Conservation (phyloP, 2,329 filamentous ascomycete species). For the Beauveria rudraprayagi region DNA sequence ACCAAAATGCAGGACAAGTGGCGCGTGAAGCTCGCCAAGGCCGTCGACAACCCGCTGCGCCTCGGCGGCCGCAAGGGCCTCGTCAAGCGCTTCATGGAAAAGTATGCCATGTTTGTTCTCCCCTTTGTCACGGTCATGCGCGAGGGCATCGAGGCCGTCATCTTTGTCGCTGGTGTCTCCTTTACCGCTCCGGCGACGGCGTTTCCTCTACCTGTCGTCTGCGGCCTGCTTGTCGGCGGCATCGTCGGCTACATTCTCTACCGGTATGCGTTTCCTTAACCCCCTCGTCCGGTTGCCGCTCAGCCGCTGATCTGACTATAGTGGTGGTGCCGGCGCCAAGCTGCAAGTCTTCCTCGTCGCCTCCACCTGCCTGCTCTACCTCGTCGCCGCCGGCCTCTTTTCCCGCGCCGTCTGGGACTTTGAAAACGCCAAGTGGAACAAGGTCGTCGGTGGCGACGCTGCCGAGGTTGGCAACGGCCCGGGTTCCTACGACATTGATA, state of each 20-base stretch:
- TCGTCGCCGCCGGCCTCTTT: constrained; percentile 76
- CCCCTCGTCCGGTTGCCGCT: no score
- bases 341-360: constrained; percentile 70
- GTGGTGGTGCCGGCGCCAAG: constrained; percentile 34
- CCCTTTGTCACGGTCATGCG: constrained; percentile 83
- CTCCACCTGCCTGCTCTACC: constrained; percentile 76
- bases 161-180: constrained; percentile 80
- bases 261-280: constrained; percentile 48
- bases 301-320: constrained; percentile 14
- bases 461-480: constrained; percentile 48
- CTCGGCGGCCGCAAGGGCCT: constrained; percentile 40
- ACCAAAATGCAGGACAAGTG: constrained; percentile 82
- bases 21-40: constrained; percentile 70
- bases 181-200: constrained; percentile 66
- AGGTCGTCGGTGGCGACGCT: constrained; percentile 51
- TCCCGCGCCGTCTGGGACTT: constrained; percentile 70
- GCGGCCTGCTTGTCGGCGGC: constrained; percentile 59
- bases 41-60: constrained; percentile 47
- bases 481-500: constrained; percentile 70
- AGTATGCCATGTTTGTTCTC: constrained; percentile 78
- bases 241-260: constrained; percentile 69
- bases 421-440: constrained; percentile 62
- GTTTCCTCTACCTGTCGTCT: constrained; percentile 69
- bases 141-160: constrained; percentile 77
- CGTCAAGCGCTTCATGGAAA: constrained; percentile 56